Base-by-base conservation (phyloP, 768 basidiomycete species). In the Erythrobasidium yunnanense region DNA sequence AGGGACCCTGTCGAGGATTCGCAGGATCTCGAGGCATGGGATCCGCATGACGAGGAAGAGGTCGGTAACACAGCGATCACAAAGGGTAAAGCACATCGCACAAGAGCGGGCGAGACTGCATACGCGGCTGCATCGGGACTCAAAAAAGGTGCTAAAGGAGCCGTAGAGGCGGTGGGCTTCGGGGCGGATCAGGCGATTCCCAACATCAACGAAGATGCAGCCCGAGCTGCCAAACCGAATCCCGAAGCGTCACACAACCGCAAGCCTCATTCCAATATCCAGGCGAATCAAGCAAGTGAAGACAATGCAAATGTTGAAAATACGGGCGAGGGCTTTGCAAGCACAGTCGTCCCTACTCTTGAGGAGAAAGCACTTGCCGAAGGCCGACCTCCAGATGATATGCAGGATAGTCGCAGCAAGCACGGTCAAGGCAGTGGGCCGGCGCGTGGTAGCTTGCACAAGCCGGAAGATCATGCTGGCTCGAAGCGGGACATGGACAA, bases 271-370 rank as follows among this genome's bases (percentile, higher is more conserved):
- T 6, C 25, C 27, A 32, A 7, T 13, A 8, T 17, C 81, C 74
- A 71, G 80, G 46, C 55, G 32, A 46, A 46, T 54, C 45, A 17
- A 66, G 32, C 65, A 1, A 55, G 62, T 20, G 72, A 71, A 32
- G 17, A 33, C n/a, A 79, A 46, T 77, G 77, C n/a, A 79, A 82
- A 5, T 15, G 72, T 60, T 7, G 23, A 65, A 30, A 23, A 54
- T 34, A 65, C 53, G 17, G 56, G 45, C 8, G 83, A 78, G 11
- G 84, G 84, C 1, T 85, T 87, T 73, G 80, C 84, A 0, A 81
- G 82, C 66, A 76, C 83, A 0, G 78, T 81, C 5, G 82, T 87
- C 0, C 86, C 87, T 1, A 86, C 83, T 15, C 42, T 65, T 22
- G 63, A 68, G 47, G 65, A 68, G n/a, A 66, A 66, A 46, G 65